Evolutionary conservation across 768 basidiomycete species (phyloP).

Genomic region (Megacollybia marginata): DNA sequence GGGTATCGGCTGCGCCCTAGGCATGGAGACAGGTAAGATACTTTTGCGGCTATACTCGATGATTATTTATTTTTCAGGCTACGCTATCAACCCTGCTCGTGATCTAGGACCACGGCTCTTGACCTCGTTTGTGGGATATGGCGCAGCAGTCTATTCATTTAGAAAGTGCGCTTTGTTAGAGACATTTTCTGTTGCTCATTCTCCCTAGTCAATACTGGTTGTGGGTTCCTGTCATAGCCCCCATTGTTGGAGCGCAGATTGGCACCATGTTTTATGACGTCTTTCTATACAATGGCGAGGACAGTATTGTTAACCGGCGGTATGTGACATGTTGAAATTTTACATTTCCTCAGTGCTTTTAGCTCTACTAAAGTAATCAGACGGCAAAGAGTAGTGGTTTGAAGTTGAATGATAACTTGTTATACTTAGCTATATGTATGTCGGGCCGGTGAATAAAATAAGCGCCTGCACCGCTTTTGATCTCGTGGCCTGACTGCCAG

Average conservation of each 20-base stretch:
- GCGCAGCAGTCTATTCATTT: constrained; percentile 34
- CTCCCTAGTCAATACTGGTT: constrained; percentile 61
- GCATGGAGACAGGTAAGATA: constrained; percentile 50
- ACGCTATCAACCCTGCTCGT: constrained; percentile 49
- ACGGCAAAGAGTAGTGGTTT: no score
- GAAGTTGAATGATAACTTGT: no score
- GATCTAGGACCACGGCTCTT: constrained; percentile 63
- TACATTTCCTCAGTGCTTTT: no score
- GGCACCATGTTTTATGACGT: constrained; percentile 55
- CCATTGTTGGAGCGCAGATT: constrained; percentile 50
- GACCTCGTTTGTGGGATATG: constrained; percentile 69
- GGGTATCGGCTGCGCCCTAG: constrained; percentile 51
- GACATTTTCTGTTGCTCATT: constrained; percentile 6
- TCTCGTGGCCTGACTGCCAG: no score
- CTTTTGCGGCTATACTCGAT: constrained; percentile 35
- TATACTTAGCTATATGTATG: no score
- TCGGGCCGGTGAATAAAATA: no score
- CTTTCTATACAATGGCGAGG: constrained; percentile 51
- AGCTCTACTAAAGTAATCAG: no score
- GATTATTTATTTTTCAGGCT: constrained; percentile 25
- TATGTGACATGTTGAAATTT: constrained; percentile 17
- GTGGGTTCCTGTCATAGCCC: constrained; percentile 59
- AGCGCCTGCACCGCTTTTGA: no score
- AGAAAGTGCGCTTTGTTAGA: constrained; percentile 29
- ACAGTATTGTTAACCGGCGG: constrained; percentile 47